These are phyloP conservation scores for Carex littledalei DNA, from an alignment of 176 grass and related monocot species.

Conservation along the genomic window DNA sequence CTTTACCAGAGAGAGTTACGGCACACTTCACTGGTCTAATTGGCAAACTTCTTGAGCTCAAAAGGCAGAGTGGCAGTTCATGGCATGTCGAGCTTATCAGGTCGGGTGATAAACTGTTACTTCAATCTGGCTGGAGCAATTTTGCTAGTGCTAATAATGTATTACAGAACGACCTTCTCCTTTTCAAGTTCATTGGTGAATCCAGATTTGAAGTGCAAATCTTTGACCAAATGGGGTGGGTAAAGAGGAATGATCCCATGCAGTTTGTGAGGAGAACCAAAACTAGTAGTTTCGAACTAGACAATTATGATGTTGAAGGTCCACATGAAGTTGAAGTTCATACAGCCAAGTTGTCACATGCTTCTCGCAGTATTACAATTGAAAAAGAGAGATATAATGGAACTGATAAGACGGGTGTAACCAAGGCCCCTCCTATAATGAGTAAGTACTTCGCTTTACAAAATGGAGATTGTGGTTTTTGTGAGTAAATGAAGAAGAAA, in stretches of 20 bases:
- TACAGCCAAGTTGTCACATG: neutral
- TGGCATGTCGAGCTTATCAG: slow-evolving; percentile 24
- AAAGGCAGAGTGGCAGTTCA: slow-evolving; percentile 14
- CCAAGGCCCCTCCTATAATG: neutral
- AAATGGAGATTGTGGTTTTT: neutral
- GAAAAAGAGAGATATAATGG: neutral
- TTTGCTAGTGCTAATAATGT: slow-evolving; percentile 30
- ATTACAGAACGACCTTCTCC: slow-evolving; percentile 19
- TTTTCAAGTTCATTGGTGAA: slow-evolving; percentile 35
- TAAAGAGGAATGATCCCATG: neutral
- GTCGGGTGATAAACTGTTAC: neutral
- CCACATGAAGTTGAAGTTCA: neutral
- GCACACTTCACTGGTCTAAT: slow-evolving; percentile 24
- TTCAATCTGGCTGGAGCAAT: slow-evolving; percentile 33
- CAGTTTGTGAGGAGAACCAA: neutral
- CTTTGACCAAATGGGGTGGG: slow-evolving; percentile 21
- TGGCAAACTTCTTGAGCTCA: slow-evolving; percentile 22
- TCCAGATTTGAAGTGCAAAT: slow-evolving; percentile 34
- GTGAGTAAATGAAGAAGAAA: neutral
- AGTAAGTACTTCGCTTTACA: neutral
- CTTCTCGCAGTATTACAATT: neutral
- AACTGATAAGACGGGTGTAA: neutral
- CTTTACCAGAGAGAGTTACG: slow-evolving; percentile 32
- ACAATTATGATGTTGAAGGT: neutral
- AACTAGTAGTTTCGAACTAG: neutral